phyloP scores from a whole-genome alignment of 208 protist genomes.

The Acanthamoeba culbertsoni region DNA sequence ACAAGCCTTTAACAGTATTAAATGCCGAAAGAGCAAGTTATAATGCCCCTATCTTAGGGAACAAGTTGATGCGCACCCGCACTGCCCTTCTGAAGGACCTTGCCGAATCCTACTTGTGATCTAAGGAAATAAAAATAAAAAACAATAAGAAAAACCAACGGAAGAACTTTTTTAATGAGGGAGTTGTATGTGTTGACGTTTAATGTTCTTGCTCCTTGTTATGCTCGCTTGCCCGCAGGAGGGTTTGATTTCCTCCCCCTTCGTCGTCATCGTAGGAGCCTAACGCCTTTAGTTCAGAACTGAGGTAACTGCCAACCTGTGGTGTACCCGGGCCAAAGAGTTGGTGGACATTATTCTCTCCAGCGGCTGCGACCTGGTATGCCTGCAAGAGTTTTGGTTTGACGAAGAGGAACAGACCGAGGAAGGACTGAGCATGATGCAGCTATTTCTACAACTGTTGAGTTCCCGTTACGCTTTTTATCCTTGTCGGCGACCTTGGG shows the following conservation, averaged over 20 bases:
- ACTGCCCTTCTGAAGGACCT: slow-evolving; percentile 70
- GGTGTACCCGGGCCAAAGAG: background rate
- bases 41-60: slow-evolving; percentile 66
- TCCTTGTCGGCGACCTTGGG: background rate
- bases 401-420: background rate
- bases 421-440: background rate
- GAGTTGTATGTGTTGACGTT: background rate
- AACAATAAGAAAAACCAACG: no score
- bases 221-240: background rate
- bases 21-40: slow-evolving; percentile 74
- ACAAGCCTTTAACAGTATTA: slow-evolving; percentile 36
- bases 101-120: slow-evolving; percentile 62
- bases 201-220: background rate
- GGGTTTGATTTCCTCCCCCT: background rate
- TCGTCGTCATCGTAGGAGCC: background rate
- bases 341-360: background rate
- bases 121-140: no score
- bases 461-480: background rate
- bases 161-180: no score
- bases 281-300: background rate
- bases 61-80: slow-evolving; percentile 71
- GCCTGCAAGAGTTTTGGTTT: background rate
- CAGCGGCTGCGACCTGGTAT: background rate
- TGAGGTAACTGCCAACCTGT: background rate
- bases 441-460: background rate